Base-by-base conservation (phyloP, 345 rosid species). In the Isatis tinctoria region DNA sequence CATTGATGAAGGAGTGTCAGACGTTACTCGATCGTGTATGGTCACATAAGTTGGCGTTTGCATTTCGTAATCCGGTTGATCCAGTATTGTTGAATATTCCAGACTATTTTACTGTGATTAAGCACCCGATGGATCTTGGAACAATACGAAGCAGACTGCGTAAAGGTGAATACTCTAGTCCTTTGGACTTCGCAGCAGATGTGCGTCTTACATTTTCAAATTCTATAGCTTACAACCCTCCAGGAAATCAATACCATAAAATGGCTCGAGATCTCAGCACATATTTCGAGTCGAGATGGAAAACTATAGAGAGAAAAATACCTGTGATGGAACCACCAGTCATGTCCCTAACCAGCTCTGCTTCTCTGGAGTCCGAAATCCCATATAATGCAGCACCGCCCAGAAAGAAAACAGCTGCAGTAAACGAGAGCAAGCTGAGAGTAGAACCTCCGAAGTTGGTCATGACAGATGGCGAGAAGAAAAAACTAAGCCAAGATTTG, bases 101-200 rank as follows among this genome's bases (percentile, higher is more conserved):
- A 3, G 98, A 94, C 78, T 94, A 94, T 72, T 86, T 86, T 53
- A 83, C 79, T 32, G 83, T 94, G 81, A 82, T 94, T 64, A 91
- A 88, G 80, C 85, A 85, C 36, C 98, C 97, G n/a, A 91, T 94
- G 98, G 95, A 91, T 84, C 84, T 94, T 78, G 93, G 93, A 37
- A 91, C 97, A 3, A 86, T 94, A 70, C 85, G 87, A 74, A 75
- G 70, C 65, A 94, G 81, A 69, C 43, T 91, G 30, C 43, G 71
- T 69, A 79, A 86, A 3, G 87, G 90, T 57, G 76, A 69, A 56
- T 91, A 91, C 83, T 75, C 89, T 13, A 83, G 86, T 82, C 96
- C 90, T 16, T 40, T 75, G 48, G 88, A 36, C 52, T 91, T 91
- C 53, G 93, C 90, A 26, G 86, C 90, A 26, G 97, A 94, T 67